Evolutionary conservation across 345 rosid genomes (phyloP).

Genomic region (Tarenaya hassleriana): DNA sequence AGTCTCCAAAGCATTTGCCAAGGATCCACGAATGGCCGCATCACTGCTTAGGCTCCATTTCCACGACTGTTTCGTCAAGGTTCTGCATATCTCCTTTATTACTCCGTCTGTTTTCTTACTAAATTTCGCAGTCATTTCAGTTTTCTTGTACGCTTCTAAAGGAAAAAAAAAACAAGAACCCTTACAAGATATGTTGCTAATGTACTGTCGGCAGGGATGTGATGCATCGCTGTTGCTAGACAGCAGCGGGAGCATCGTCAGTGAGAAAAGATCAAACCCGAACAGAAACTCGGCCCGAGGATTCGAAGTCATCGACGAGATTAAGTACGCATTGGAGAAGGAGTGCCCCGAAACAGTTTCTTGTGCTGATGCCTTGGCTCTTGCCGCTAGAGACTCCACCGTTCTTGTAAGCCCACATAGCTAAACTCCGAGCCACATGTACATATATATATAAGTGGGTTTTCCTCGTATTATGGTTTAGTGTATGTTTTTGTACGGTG

Average conservation of each 20-base stretch:
- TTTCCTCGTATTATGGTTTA: no score
- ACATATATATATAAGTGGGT: no score
- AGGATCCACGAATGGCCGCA: constrained; percentile 67
- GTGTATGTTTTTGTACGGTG: no score
- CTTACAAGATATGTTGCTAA: no score
- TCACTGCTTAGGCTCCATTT: constrained; percentile 63
- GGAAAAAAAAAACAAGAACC: no score
- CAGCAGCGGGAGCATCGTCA: constrained; percentile 45
- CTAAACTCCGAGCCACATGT: not conserved
- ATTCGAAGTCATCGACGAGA: constrained; percentile 66
- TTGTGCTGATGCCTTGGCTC: constrained; percentile 64
- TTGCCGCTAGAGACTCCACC: constrained; percentile 74
- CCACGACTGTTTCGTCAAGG: constrained; percentile 64
- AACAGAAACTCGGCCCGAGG: constrained; percentile 68
- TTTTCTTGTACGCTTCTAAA: no score
- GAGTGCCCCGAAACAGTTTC: constrained; percentile 74
- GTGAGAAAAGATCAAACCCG: constrained; percentile 60
- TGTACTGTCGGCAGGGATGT: constrained; percentile 90
- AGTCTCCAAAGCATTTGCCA: constrained; percentile 43
- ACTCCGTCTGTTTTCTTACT: no score
- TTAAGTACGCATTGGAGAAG: constrained; percentile 59
- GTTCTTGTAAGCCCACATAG: constrained; percentile 40
- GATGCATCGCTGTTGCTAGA: constrained; percentile 68
- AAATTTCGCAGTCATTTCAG: no score
- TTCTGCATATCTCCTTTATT: not conserved